phyloP scores from a whole-genome alignment of 345 rosid genomes.

The Pseudoturritis turrita region DNA sequence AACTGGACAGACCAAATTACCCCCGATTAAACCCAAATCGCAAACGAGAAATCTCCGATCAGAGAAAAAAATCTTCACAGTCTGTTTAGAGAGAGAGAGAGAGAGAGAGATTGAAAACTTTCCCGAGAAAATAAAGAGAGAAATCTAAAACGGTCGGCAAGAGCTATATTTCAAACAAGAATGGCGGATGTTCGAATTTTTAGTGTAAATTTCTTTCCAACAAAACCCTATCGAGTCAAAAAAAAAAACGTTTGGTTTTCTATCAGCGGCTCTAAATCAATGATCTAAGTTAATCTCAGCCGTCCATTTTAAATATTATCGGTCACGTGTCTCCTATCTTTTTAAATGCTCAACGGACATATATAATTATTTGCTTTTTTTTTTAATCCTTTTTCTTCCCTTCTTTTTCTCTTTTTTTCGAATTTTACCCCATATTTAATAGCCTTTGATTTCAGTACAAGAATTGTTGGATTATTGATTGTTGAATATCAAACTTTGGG shows the following conservation, averaged over 20 bases:
- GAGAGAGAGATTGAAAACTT: background rate
- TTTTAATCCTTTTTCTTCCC: background rate
- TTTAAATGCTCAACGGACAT: conserved; percentile 43
- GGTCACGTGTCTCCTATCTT: conserved; percentile 13
- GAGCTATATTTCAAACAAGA: conserved; percentile 47
- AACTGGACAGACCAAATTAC: conserved; percentile 31
- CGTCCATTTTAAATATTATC: conserved; percentile 31
- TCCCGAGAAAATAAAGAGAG: conserved; percentile 23
- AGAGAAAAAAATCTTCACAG: background rate
- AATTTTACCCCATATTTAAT: background rate
- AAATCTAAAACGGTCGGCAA: conserved; percentile 43
- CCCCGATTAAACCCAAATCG: conserved; percentile 19
- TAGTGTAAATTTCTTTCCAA: background rate
- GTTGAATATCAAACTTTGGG: background rate
- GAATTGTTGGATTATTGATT: background rate
- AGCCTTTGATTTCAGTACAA: background rate
- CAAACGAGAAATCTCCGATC: conserved; percentile 28
- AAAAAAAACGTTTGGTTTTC: conserved; percentile 25
- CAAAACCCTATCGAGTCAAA: conserved; percentile 45
- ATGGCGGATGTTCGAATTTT: conserved; percentile 48
- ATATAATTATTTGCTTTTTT: conserved; percentile 11
- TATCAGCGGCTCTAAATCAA: conserved; percentile 30
- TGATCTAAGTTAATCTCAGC: conserved; percentile 20
- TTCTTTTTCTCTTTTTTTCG: background rate
- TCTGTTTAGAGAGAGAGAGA: background rate